Conservation (phyloP, 1,284 basidiomycete species). For the Tilletia indica region DNA sequence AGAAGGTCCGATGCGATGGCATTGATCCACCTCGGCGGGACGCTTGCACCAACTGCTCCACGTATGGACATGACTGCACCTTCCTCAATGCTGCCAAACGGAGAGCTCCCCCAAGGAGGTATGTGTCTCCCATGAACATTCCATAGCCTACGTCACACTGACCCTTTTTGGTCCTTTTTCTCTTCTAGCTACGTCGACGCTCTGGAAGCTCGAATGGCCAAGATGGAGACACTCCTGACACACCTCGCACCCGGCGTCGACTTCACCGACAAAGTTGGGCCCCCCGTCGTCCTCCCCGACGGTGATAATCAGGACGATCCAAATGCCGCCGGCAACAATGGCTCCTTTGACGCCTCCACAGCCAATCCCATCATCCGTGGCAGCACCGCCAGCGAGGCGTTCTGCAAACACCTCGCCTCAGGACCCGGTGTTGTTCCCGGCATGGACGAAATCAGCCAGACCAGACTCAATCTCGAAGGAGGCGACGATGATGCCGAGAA, state of each 20-base stretch:
- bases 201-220: slow-evolving; percentile 45
- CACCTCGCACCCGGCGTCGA: slow-evolving; percentile 45
- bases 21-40: slow-evolving; percentile 36
- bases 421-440: no score
- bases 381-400: no score
- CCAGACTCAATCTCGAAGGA: not conserved
- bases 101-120: slow-evolving; percentile 28
- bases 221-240: slow-evolving; percentile 40
- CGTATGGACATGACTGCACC: slow-evolving; percentile 46
- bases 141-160: not conserved
- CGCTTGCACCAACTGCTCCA: slow-evolving; percentile 45
- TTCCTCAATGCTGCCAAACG: slow-evolving; percentile 44
- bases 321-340: not conserved
- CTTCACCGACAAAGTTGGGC: slow-evolving; percentile 44
- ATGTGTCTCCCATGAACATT: not conserved
- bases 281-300: slow-evolving; percentile 38
- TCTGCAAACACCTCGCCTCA: no score
- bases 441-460: no score
- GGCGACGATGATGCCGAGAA: slow-evolving; percentile 4
- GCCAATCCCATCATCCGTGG: not conserved
- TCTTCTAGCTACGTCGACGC: slow-evolving; percentile 47
- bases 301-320: slow-evolving; percentile 31
- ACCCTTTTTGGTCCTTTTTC: not conserved
- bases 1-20: slow-evolving; percentile 49
- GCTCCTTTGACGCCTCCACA: not conserved